These are phyloP conservation scores for Mariannaea sp. DNA, from an alignment of 2,329 filamentous ascomycete genomes.

Conservation along the genomic window DNA sequence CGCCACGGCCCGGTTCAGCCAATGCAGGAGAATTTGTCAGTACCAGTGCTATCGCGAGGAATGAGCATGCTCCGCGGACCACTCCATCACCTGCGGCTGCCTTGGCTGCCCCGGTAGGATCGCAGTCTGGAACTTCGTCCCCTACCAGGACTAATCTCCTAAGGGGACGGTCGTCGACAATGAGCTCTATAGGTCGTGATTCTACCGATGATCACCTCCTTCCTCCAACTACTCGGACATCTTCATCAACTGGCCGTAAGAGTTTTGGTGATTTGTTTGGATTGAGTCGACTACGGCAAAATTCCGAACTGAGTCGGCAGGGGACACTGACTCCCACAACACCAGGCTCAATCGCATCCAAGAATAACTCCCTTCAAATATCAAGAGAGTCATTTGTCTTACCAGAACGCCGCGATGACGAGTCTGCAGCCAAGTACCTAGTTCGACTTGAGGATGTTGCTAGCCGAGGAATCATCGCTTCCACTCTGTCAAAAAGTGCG, in stretches of 20 bases:
- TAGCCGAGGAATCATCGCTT: conserved; percentile 81
- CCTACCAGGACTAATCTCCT: conserved; percentile 64
- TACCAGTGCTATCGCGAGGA: conserved; percentile 24
- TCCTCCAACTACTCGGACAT: conserved; percentile 73
- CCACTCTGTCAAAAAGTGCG: conserved; percentile 81
- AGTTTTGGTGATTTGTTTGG: conserved; percentile 91
- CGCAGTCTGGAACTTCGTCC: conserved; percentile 68
- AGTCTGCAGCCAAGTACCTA: conserved; percentile 89
- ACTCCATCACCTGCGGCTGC: conserved; percentile 53
- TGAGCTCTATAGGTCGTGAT: conserved; percentile 78
- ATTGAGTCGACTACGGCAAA: conserved; percentile 77
- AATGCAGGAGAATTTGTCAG: conserved; percentile 38
- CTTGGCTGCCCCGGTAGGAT: conserved; percentile 47
- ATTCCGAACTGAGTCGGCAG: conserved; percentile 74
- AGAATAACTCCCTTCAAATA: conserved; percentile 82
- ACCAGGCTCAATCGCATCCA: conserved; percentile 72
- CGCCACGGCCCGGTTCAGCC: conserved; percentile 45
- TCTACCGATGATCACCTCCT: conserved; percentile 73
- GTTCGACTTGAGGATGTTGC: conserved; percentile 80
- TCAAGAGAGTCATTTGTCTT: conserved; percentile 72
- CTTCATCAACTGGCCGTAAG: conserved; percentile 87
- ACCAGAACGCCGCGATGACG: conserved; percentile 81
- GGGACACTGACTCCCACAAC: conserved; percentile 72
- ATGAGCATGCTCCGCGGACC: conserved; percentile 23
- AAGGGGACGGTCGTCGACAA: conserved; percentile 83